Evolutionary conservation across 495 filamentous ascomycete species (phyloP).

Genomic region (Margaritispora aquatica): DNA sequence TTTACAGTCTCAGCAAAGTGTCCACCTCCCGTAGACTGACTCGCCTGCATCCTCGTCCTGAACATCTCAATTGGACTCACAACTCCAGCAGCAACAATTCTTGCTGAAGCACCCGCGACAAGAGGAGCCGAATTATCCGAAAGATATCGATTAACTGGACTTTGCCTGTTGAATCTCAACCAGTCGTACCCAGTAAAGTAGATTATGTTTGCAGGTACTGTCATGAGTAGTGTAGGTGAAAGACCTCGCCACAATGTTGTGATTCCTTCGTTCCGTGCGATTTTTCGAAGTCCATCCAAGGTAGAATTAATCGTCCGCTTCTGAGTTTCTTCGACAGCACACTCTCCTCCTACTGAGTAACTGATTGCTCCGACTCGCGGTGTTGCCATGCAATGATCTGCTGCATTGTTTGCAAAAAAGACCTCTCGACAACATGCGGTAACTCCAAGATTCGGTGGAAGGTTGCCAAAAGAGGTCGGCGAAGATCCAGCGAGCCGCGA

Average conservation of each 20-base stretch:
- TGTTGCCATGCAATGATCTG: constrained; percentile 71
- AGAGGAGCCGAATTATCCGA: constrained; percentile 70
- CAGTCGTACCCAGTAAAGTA: constrained; percentile 99
- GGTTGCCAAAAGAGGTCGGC: constrained; percentile 25
- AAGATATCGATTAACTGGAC: constrained; percentile 56
- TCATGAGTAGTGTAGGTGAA: constrained; percentile 88
- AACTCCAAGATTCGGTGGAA: constrained; percentile 66
- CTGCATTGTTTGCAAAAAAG: constrained; percentile 87
- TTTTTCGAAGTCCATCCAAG: constrained; percentile 87
- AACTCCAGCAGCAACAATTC: constrained; percentile 70
- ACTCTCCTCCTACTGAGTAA: constrained; percentile 45
- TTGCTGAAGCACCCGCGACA: constrained; percentile 69
- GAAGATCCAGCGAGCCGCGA: constrained; percentile 25
- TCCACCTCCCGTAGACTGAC: constrained; percentile 40
- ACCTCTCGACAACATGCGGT: constrained; percentile 95
- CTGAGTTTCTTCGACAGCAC: constrained; percentile 81
- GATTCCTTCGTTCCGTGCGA: constrained; percentile 88
- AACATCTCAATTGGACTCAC: constrained; percentile 95
- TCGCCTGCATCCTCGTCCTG: constrained; percentile 83
- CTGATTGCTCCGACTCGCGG: constrained; percentile 29
- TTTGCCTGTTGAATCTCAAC: constrained; percentile 63
- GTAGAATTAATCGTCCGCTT: constrained; percentile 83
- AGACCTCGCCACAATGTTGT: constrained; percentile 88
- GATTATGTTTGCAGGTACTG: constrained; percentile 92
- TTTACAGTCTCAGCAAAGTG: constrained; percentile 67